These are phyloP conservation scores for Stentor coeruleus DNA, from an alignment of 73 alveolate species.

Conservation along the genomic window DNA sequence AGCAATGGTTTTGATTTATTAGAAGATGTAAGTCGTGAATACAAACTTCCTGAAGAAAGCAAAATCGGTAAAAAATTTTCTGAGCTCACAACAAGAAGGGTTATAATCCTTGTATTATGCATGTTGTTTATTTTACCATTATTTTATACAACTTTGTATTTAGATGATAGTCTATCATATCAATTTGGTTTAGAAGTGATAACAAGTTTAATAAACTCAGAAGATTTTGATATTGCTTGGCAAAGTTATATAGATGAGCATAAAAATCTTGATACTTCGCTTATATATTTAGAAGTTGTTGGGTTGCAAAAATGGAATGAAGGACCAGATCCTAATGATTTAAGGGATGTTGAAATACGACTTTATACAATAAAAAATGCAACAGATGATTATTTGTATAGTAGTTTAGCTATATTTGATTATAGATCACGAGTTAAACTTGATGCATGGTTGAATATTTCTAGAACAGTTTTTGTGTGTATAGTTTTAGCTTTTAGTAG, in stretches of 20 bases:
- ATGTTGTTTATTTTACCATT: constrained; percentile 43
- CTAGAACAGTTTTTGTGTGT: constrained; percentile 69
- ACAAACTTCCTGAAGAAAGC: constrained; percentile 49
- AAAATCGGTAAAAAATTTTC: constrained; percentile 38
- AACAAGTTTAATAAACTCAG: no score
- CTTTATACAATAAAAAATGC: constrained; percentile 20
- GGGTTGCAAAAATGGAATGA: neutral
- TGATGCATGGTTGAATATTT: constrained; percentile 55
- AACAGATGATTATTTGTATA: constrained; percentile 27
- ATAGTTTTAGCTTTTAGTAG: constrained; percentile 65
- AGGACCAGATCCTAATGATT: neutral
- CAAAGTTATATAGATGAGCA: constrained; percentile 21
- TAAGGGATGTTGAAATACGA: constrained; percentile 19
- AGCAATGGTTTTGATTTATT: no score
- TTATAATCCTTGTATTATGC: constrained; percentile 38
- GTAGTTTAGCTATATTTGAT: constrained; percentile 47
- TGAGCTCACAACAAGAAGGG: constrained; percentile 44
- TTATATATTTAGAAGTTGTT: constrained; percentile 29
- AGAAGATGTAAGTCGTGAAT: no score
- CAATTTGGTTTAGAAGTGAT: constrained; percentile 35
- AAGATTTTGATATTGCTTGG: constrained; percentile 33
- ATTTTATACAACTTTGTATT: constrained; percentile 26
- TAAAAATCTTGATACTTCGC: constrained; percentile 33
- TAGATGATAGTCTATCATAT: constrained; percentile 33
- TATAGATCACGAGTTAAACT: constrained; percentile 28